phyloP scores from a whole-genome alignment of 2,329 filamentous ascomycete genomes.

The Aspergillus fumigatiaffinis region DNA sequence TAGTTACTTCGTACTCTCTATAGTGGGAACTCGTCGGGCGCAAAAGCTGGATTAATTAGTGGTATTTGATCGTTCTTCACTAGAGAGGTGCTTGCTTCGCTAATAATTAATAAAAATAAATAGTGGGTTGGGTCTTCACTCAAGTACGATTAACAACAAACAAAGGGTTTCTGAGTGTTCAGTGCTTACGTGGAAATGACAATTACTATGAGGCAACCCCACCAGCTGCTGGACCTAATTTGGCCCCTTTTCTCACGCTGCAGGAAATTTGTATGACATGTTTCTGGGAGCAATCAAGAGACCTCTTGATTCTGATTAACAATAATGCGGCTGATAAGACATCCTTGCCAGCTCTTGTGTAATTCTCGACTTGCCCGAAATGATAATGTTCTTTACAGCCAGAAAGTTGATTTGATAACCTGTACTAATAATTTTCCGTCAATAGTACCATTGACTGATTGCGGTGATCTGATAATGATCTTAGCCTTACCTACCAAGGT shows the following conservation, averaged over 20 bases:
- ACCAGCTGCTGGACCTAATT: neutral
- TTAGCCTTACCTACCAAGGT: too few species aligned
- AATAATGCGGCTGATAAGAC: neutral
- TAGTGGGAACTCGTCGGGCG: neutral
- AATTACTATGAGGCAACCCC: neutral
- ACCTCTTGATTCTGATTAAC: neutral
- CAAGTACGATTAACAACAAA: too few species aligned
- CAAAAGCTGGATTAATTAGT: neutral
- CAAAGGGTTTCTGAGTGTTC: neutral
- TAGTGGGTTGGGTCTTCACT: neutral
- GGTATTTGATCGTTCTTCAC: neutral
- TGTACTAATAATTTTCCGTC: neutral
- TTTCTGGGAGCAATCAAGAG: neutral
- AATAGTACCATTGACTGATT: neutral
- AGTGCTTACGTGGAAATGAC: neutral
- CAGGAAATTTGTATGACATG: neutral
- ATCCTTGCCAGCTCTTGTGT: neutral
- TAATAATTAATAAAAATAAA: neutral
- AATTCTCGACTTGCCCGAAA: neutral
- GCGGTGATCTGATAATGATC: too few species aligned
- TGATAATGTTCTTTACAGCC: neutral
- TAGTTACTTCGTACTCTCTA: neutral
- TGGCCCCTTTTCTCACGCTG: neutral
- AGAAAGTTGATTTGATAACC: neutral
- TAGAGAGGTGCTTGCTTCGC: too few species aligned